These are phyloP conservation scores for Cladophialophora chaetospira DNA, from an alignment of 2,329 filamentous ascomycete species.

Conservation along the genomic window DNA sequence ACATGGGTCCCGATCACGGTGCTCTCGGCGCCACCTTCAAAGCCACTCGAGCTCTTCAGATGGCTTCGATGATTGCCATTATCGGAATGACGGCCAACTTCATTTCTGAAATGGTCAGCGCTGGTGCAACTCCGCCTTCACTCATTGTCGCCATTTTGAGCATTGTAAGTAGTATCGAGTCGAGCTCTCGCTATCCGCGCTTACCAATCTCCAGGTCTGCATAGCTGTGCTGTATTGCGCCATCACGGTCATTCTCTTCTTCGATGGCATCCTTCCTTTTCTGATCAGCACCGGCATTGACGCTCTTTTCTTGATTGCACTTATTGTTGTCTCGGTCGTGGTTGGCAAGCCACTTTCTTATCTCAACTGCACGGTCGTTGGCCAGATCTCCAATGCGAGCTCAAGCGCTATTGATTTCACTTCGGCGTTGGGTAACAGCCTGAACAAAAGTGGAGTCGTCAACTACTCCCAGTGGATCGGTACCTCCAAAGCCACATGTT, in stretches of 20 bases:
- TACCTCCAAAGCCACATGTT: conserved; percentile 68
- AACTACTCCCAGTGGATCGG: conserved; percentile 59
- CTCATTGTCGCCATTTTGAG: conserved; percentile 77
- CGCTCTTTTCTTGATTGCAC: conserved; percentile 69
- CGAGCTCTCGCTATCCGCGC: neutral
- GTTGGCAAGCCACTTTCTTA: conserved; percentile 80
- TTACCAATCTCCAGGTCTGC: conserved; percentile 59
- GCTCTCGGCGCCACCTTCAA: conserved; percentile 79
- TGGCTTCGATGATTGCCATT: conserved; percentile 70
- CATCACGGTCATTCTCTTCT: conserved; percentile 79
- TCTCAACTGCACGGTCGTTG: conserved; percentile 67
- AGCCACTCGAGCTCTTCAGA: conserved; percentile 69
- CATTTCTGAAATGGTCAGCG: conserved; percentile 71
- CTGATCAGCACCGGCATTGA: conserved; percentile 70
- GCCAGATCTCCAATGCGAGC: conserved; percentile 47
- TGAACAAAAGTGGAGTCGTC: conserved; percentile 54
- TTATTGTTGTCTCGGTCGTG: conserved; percentile 74
- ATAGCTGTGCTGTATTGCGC: conserved; percentile 77
- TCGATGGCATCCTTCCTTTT: conserved; percentile 74
- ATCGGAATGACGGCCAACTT: conserved; percentile 83
- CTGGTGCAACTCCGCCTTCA: conserved; percentile 65
- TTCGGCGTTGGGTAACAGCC: conserved; percentile 53
- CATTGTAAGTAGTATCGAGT: conserved; percentile 63
- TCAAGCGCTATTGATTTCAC: conserved; percentile 58
- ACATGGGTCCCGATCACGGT: conserved; percentile 55